Evolutionary conservation across 129 eudicot species (phyloP).

Genomic region (Dittrichia graveolens): DNA sequence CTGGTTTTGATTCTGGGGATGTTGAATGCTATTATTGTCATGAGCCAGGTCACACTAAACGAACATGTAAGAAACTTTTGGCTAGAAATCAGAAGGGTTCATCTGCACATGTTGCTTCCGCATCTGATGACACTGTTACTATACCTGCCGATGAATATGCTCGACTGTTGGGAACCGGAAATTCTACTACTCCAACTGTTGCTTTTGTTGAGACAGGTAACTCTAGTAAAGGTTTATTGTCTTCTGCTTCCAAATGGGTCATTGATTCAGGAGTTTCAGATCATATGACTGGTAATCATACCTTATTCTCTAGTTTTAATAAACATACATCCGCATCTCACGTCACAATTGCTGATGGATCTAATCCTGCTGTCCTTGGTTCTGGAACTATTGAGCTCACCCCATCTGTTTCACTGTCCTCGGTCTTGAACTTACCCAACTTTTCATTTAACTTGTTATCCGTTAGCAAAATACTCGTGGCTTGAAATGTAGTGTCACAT

Average conservation of each 20-base stretch:
- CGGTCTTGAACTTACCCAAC: conserved; percentile 6
- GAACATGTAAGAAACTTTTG: not conserved
- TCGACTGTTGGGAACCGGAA: not conserved
- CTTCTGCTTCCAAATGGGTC: conserved; percentile 1
- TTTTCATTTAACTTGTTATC: too few relatives aligned
- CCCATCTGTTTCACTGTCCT: not conserved
- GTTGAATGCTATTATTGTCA: not conserved
- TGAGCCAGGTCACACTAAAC: not conserved
- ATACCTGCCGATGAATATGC: not conserved
- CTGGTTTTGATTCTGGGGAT: too few relatives aligned
- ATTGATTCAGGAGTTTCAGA: not conserved
- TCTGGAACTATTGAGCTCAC: not conserved
- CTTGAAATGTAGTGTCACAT: too few relatives aligned
- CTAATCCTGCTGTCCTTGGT: not conserved
- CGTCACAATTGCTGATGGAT: not conserved
- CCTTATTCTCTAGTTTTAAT: too few relatives aligned
- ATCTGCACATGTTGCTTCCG: not conserved
- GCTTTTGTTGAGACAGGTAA: conserved; percentile 1
- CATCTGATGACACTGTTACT: not conserved
- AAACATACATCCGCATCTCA: not conserved
- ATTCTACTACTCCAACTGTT: not conserved
- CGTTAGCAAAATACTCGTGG: too few relatives aligned
- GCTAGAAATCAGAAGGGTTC: not conserved
- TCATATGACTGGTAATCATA: too few relatives aligned
- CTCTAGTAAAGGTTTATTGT: not conserved